phyloP scores from a whole-genome alignment of 805 yeast genomes.

The Candida xyloterini region DNA sequence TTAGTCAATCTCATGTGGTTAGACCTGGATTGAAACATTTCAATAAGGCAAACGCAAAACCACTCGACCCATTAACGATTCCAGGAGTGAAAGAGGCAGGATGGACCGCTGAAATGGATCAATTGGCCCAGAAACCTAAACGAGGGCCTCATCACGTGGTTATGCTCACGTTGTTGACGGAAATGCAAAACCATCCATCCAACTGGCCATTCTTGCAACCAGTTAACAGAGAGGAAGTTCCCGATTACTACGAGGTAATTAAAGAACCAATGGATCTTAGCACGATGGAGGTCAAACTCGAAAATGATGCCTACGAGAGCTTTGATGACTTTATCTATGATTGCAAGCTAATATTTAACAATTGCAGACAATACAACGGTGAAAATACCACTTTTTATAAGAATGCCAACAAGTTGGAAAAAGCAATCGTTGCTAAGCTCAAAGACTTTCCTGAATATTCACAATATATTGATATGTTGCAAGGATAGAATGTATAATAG shows the following conservation, averaged over 20 bases:
- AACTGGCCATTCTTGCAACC: conserved; percentile 98
- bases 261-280: conserved; percentile 98
- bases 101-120: conserved; percentile 98
- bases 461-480: conserved; percentile 60
- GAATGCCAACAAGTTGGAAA: conserved; percentile 91
- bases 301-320: conserved; percentile 84
- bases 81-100: conserved; percentile 95
- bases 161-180: conserved; percentile 85
- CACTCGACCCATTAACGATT: conserved; percentile 75
- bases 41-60: conserved; percentile 43
- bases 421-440: conserved; percentile 75
- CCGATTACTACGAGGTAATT: conserved; percentile 93
- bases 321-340: conserved; percentile 93
- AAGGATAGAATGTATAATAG: conserved; percentile 11
- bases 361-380: conserved; percentile 89
- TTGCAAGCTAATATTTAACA: conserved; percentile 78
- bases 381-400: conserved; percentile 94
- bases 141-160: conserved; percentile 92
- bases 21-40: conserved; percentile 80
- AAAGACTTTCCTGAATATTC: conserved; percentile 92
- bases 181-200: conserved; percentile 89
- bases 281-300: conserved; percentile 92
- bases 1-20: conserved; percentile 76
- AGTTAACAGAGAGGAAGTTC: conserved; percentile 89
- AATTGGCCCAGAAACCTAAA: conserved; percentile 90